Evolutionary conservation across 1,139 yeast genomes (phyloP).

Genomic region (Yamadazyma diospyri): DNA sequence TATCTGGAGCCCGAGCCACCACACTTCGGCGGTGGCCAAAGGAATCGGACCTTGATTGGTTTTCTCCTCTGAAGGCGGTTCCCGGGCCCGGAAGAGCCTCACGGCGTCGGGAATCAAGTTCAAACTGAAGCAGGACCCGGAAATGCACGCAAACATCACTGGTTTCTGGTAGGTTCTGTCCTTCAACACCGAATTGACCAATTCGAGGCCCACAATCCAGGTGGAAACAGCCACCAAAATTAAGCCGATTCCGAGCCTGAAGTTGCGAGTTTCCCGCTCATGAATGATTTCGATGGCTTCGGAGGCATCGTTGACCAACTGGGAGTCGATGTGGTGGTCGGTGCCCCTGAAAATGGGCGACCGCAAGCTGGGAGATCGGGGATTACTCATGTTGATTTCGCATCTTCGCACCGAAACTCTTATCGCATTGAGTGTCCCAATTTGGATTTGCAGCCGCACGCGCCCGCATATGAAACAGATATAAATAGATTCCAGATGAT

Average conservation of each 20-base stretch:
- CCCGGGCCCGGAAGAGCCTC: neutral
- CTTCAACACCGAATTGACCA: slow-evolving; percentile 47
- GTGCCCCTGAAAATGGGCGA: slow-evolving; percentile 14
- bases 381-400: neutral
- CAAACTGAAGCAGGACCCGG: slow-evolving; percentile 44
- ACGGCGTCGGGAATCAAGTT: slow-evolving; percentile 40
- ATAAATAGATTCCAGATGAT: neutral
- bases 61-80: slow-evolving; percentile 1
- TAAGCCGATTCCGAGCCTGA: slow-evolving; percentile 39
- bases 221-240: slow-evolving; percentile 39
- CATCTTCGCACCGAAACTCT: neutral
- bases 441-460: slow-evolving; percentile 3
- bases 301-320: slow-evolving; percentile 23
- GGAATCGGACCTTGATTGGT: slow-evolving; percentile 7
- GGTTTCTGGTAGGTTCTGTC: slow-evolving; percentile 49
- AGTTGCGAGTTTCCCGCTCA: slow-evolving; percentile 40
- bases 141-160: slow-evolving; percentile 40
- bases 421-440: slow-evolving; percentile 3
- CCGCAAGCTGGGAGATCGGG: slow-evolving; percentile 2
- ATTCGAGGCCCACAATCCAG: slow-evolving; percentile 49
- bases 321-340: slow-evolving; percentile 10
- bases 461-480: neutral
- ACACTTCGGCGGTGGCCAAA: slow-evolving; percentile 29
- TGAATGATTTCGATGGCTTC: slow-evolving; percentile 46
- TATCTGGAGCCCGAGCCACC: slow-evolving; percentile 34